Conservation (phyloP, 495 filamentous ascomycete species). For the Penicillium roqueforti region DNA sequence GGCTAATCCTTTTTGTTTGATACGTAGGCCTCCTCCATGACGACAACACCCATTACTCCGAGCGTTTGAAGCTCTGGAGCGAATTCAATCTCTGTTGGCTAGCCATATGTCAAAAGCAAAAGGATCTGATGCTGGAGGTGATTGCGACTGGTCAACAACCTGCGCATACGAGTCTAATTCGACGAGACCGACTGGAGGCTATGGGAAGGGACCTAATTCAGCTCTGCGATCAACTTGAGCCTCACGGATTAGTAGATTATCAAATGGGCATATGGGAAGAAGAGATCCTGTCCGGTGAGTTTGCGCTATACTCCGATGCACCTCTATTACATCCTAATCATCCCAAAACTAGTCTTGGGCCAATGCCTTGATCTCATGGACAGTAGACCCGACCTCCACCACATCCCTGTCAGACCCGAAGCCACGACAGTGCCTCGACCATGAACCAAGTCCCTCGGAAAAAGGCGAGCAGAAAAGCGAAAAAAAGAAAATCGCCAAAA, state of each 20-base stretch:
- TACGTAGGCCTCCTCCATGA: slow-evolving; percentile 65
- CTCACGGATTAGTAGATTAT: slow-evolving; percentile 90
- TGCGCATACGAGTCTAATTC: slow-evolving; percentile 61
- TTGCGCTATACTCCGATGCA: slow-evolving; percentile 8
- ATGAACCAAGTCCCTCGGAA: slow-evolving; percentile 14
- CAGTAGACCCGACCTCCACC: slow-evolving; percentile 32
- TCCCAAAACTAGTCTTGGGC: slow-evolving; percentile 49
- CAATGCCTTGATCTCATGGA: slow-evolving; percentile 61
- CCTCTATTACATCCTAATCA: background rate
- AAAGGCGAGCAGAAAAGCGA: background rate
- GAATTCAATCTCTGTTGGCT: slow-evolving; percentile 97
- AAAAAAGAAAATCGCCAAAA: background rate
- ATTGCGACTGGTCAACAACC: slow-evolving; percentile 56
- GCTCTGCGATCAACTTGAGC: slow-evolving; percentile 80
- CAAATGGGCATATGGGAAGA: slow-evolving; percentile 97
- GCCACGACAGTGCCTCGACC: slow-evolving; percentile 22
- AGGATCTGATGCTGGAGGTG: slow-evolving; percentile 62
- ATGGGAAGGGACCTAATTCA: slow-evolving; percentile 79
- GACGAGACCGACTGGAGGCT: slow-evolving; percentile 62
- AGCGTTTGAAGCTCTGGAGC: slow-evolving; percentile 80
- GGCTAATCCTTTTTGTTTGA: slow-evolving; percentile 30
- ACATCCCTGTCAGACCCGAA: slow-evolving; percentile 19
- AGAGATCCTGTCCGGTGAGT: slow-evolving; percentile 77
- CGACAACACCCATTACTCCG: slow-evolving; percentile 62
- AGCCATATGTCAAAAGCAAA: slow-evolving; percentile 78